Base-by-base conservation (phyloP, 805 yeast species). In the Wickerhamomyces ciferrii region DNA sequence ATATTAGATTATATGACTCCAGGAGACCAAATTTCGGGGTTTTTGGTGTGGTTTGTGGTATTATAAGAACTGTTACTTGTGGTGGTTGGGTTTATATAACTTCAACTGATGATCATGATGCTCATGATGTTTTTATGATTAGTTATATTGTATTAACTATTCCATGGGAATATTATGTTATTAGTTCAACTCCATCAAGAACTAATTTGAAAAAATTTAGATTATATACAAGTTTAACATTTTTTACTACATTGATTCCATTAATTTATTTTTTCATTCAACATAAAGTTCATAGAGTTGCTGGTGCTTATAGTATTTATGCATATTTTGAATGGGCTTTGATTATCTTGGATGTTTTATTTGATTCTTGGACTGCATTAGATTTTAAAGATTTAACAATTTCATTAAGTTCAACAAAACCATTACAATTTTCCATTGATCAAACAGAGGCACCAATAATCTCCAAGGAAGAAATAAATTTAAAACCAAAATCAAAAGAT, bases 51-150 rank as follows among this genome's bases (percentile, higher is more conserved):
- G 41, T 77, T 2, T 60, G 79, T 5, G 99, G 99, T n/a, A 49
- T 87, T 2, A 45, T 87, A n/a, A 80, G 99, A 66, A 94, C 99
- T 0, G 77, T 94, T 46, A 84, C 96, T 2, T 94, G 98, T 61
- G 99, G 99, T 60, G 98, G 98, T 13, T 94, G 98, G 97, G 96
- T 95, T 8, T 94, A 94, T 62, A 86, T 94, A 52, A 94, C 99
- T 2, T 87, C 96, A 7, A 89, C 97, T 1, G 99, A 94, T 65
- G 97, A 94, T 63, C 98, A 92, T 57, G 96, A 92, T 66, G 82
- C 84, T 70, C 99, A 94, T 63, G 98, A 94, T 61, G 80, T 94
- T 39, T 92, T 92, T 63, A 94, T 94, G 99, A 89, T 94, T 50
- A 63, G 84, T 24, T 94, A 94, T 67, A 85, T 94, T 48, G 77